Conservation (phyloP, 768 basidiomycete species). For the Kwoniella heveanensis region DNA sequence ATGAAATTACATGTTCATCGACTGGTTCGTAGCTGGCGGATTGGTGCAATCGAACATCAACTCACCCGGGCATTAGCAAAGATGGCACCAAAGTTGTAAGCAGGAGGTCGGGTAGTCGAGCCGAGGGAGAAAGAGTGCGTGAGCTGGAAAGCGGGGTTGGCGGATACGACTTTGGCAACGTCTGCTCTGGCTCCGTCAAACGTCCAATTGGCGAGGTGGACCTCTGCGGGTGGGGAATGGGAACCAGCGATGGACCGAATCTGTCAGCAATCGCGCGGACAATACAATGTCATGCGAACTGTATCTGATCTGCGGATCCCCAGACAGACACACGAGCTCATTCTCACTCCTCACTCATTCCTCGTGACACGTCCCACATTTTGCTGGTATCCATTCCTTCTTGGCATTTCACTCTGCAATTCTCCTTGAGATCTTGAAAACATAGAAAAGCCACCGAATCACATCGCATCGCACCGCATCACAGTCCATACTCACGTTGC, state of each 20-base stretch:
- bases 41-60: slow-evolving; percentile 5
- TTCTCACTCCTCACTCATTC: too few species aligned
- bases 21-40: too few species aligned
- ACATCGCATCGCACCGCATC: too few species aligned
- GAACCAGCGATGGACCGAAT: too few species aligned
- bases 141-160: slow-evolving; percentile 96
- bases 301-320: too few species aligned
- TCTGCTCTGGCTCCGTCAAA: slow-evolving; percentile 98
- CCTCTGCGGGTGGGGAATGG: slow-evolving; percentile 63
- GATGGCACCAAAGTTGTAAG: slow-evolving; percentile 92
- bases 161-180: slow-evolving; percentile 86
- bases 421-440: not conserved
- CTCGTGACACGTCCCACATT: too few species aligned
- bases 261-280: too few species aligned
- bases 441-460: not conserved
- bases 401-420: too few species aligned
- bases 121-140: slow-evolving; percentile 93
- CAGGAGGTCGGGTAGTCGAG: slow-evolving; percentile 75
- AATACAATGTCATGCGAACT: too few species aligned
- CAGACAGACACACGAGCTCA: not conserved
- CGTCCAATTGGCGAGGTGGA: slow-evolving; percentile 88
- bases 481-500: slow-evolving; percentile 66
- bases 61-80: slow-evolving; percentile 80
- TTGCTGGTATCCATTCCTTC: too few species aligned
- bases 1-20: too few species aligned